Evolutionary conservation across 2,329 filamentous ascomycete species (phyloP).

Genomic region (Knufia petricola): DNA sequence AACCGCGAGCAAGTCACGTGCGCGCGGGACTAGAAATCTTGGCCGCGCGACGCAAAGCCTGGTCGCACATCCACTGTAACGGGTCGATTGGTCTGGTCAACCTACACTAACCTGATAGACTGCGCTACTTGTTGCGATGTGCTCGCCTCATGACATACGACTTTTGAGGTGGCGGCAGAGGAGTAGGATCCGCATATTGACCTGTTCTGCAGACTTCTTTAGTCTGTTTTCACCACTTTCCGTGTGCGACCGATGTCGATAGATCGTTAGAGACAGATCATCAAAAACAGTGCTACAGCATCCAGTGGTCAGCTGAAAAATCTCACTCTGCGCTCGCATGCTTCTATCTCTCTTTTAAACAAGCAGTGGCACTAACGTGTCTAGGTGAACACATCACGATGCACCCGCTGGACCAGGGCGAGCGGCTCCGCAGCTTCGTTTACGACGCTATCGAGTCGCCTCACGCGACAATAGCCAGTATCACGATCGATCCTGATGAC

Average conservation of each 20-base stretch:
- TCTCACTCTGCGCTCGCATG: no score
- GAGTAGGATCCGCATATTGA: no score
- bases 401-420: neutral
- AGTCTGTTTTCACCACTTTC: no score
- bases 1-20: slow-evolving; percentile 1
- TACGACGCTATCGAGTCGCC: neutral
- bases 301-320: no score
- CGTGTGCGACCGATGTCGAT: no score
- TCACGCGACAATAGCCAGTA: neutral
- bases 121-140: slow-evolving; percentile 1
- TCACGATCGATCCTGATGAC: neutral
- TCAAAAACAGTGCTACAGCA: no score
- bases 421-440: neutral
- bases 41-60: slow-evolving; percentile 1
- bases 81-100: neutral
- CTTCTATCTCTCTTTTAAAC: no score
- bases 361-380: no score
- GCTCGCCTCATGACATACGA: slow-evolving; percentile 1
- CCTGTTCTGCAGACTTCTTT: no score
- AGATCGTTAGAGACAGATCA: no score
- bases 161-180: no score
- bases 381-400: no score
- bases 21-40: slow-evolving; percentile 1
- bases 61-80: slow-evolving; percentile 3
- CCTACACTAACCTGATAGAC: neutral